These are phyloP conservation scores for Barbatosphaeria neglecta DNA, from an alignment of 495 filamentous ascomycete genomes.

Conservation along the genomic window DNA sequence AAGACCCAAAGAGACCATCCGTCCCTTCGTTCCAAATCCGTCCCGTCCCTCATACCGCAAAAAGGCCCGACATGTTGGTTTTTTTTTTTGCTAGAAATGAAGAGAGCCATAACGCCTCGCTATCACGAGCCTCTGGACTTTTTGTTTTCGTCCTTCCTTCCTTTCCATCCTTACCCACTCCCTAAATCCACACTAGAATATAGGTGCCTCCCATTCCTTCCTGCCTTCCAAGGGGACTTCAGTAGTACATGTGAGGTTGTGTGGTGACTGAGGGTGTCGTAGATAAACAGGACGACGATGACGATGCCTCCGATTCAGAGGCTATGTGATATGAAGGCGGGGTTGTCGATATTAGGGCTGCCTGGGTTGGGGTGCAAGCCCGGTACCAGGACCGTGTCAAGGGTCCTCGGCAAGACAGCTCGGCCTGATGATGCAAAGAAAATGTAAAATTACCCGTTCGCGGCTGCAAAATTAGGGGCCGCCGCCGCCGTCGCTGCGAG, in stretches of 20 bases:
- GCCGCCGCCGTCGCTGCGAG: conserved; percentile 15
- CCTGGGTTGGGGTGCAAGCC: neutral
- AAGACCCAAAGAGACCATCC: neutral
- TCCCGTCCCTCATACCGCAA: too few species aligned
- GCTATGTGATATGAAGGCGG: too few species aligned
- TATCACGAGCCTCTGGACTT: too few species aligned
- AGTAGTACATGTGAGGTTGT: neutral
- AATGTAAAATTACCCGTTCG: conserved; percentile 70
- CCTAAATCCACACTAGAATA: neutral
- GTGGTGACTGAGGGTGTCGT: neutral
- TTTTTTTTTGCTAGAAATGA: too few species aligned
- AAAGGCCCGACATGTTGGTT: too few species aligned
- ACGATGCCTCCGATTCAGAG: too few species aligned
- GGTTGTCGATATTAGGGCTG: neutral
- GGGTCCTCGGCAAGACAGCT: neutral
- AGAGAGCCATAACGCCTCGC: too few species aligned
- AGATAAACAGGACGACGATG: neutral
- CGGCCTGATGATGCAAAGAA: neutral
- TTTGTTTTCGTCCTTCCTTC: too few species aligned
- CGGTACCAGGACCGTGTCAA: neutral
- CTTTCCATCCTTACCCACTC: neutral
- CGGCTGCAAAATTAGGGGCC: conserved; percentile 60
- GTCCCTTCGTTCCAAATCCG: neutral
- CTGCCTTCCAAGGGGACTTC: too few species aligned
- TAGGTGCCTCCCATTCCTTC: too few species aligned